A percentile compares a stretch with the other conserved stretches of the same genome.
These are phyloP conservation scores for Elaeis oleifera DNA, from an alignment of 202 grass and related monocot species.

Conservation along the genomic window DNA sequence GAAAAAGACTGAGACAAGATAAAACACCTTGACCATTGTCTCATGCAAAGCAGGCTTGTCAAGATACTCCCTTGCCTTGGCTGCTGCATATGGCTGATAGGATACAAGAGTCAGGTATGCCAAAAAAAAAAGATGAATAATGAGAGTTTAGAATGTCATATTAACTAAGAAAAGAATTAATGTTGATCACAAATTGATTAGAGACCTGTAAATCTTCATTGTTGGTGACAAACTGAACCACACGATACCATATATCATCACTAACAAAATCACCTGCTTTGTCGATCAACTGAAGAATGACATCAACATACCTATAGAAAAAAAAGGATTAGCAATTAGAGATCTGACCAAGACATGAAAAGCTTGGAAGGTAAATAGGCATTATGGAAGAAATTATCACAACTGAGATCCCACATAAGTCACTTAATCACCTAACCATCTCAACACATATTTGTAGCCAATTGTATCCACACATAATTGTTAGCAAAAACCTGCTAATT, in stretches of 20 bases:
- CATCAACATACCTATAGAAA: conserved; percentile 89
- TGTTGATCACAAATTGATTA: conserved; percentile 24
- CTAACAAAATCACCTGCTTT: conserved; percentile 99
- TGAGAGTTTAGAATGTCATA: too few species aligned
- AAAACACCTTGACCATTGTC: conserved; percentile 98
- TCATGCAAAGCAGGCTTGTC: conserved; percentile 98
- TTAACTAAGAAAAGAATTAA: too few species aligned
- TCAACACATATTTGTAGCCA: too few species aligned
- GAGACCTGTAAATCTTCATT: conserved; percentile 95
- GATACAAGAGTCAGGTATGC: background rate
- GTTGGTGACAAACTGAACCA: conserved; percentile 99
- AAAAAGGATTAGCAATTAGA: background rate
- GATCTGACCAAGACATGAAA: too few species aligned
- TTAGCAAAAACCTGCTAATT: too few species aligned
- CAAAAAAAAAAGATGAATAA: too few species aligned
- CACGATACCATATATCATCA: conserved; percentile 99
- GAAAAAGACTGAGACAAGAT: conserved; percentile 7
- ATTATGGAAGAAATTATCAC: too few species aligned
- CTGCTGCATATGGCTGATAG: conserved; percentile 82
- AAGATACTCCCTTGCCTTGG: conserved; percentile 92
- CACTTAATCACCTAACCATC: too few species aligned
- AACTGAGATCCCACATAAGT: too few species aligned
- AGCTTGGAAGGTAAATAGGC: too few species aligned
- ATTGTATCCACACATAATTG: too few species aligned
- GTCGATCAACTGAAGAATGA: conserved; percentile 98